Evolutionary conservation across 768 basidiomycete genomes (phyloP).

Genomic region (Lactarius tabidus): DNA sequence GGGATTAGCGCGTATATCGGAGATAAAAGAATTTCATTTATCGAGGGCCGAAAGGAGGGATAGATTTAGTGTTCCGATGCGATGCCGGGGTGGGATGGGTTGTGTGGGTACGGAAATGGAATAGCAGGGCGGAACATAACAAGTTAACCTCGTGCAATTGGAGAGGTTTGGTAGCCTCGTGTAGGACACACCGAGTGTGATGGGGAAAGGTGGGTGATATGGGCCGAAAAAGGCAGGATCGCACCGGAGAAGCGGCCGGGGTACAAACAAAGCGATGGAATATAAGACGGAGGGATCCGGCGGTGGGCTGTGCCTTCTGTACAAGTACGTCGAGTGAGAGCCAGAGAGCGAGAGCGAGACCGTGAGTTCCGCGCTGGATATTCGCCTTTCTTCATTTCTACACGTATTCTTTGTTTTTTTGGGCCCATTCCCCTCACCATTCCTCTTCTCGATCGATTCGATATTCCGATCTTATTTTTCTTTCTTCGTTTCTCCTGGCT

Average conservation of each 20-base stretch:
- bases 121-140: conserved; percentile 14
- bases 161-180: conserved; percentile 23
- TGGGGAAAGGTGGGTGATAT: not conserved
- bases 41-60: conserved; percentile 11
- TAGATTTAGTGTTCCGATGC: conserved; percentile 11
- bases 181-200: not conserved
- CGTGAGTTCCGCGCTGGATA: not conserved
- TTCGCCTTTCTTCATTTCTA: not conserved
- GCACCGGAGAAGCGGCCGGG: not conserved
- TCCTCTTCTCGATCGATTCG: not conserved
- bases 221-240: not conserved
- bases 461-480: not conserved
- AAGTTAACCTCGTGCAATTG: conserved; percentile 8
- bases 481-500: not conserved
- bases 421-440: not conserved
- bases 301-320: conserved; percentile 7
- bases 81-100: not conserved
- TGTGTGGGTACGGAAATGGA: conserved; percentile 6
- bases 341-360: not conserved
- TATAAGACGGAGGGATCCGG: conserved; percentile 16
- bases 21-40: conserved; percentile 19
- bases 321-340: not conserved
- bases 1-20: conserved; percentile 17
- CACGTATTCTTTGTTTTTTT: not conserved
- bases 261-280: not conserved